phyloP scores from a whole-genome alignment of 106 monocot species.

The Iris macrosiphon region DNA sequence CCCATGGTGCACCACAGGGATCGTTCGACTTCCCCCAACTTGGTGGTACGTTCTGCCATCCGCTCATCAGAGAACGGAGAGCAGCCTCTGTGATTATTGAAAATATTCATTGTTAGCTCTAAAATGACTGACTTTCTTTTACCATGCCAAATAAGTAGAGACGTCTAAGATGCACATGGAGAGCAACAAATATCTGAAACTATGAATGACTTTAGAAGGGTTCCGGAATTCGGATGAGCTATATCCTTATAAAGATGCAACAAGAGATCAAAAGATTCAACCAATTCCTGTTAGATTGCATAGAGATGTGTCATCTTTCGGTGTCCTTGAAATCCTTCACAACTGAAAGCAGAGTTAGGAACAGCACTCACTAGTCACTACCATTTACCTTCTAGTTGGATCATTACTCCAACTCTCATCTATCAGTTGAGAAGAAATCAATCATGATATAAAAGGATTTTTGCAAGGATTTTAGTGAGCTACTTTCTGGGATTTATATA shows the following conservation, averaged over 20 bases:
- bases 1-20: slow-evolving; percentile 57
- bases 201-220: neutral
- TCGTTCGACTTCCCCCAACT: slow-evolving; percentile 39
- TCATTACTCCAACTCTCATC: too few species aligned
- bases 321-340: too few species aligned
- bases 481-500: neutral
- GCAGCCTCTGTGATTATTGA: slow-evolving; percentile 31
- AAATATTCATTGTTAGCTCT: neutral
- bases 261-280: neutral
- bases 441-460: neutral
- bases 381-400: too few species aligned
- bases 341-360: too few species aligned
- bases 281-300: too few species aligned
- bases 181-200: neutral
- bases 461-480: neutral
- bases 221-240: neutral
- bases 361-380: too few species aligned
- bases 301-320: too few species aligned
- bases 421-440: too few species aligned
- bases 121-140: neutral
- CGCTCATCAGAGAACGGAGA: slow-evolving; percentile 27
- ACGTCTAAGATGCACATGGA: neutral
- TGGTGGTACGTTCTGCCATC: slow-evolving; percentile 52
- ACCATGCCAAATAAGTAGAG: too few species aligned
- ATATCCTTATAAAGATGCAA: neutral